These are phyloP conservation scores for Agaricales sp. DNA, from an alignment of 1,284 basidiomycete species.

Conservation along the genomic window DNA sequence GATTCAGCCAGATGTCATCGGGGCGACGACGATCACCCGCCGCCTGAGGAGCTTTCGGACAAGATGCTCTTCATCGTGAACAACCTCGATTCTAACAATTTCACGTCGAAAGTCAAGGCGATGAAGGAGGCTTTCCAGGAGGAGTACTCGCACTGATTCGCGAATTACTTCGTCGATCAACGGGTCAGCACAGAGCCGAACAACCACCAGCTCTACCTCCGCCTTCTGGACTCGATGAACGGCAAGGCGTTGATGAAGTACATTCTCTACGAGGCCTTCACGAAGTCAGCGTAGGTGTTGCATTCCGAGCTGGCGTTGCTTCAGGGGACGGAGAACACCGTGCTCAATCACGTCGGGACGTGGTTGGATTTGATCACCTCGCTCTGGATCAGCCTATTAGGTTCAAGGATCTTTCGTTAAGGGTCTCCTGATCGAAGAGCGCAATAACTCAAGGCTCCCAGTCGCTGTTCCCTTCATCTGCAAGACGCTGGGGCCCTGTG, in stretches of 20 bases:
- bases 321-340: conserved; percentile 75
- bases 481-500: conserved; percentile 90
- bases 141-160: conserved; percentile 88
- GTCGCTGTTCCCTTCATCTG: conserved; percentile 98
- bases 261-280: conserved; percentile 88
- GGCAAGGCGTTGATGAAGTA: conserved; percentile 58
- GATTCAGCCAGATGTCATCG: conserved; percentile 56
- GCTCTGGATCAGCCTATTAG: conserved; percentile 89
- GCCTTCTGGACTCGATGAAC: conserved; percentile 82
- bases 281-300: conserved; percentile 78
- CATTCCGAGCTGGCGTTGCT: conserved; percentile 90
- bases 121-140: conserved; percentile 78
- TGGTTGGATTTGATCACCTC: conserved; percentile 92
- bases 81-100: conserved; percentile 92
- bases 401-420: conserved; percentile 94
- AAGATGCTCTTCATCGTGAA: conserved; percentile 97
- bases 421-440: conserved; percentile 91
- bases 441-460: conserved; percentile 84
- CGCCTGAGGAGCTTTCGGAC: conserved; percentile 86
- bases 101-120: conserved; percentile 78
- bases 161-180: conserved; percentile 94
- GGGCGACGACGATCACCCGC: conserved; percentile 43
- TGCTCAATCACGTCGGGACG: conserved; percentile 89
- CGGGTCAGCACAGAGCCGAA: conserved; percentile 96
- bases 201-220: conserved; percentile 92